phyloP scores from a whole-genome alignment of 805 yeast genomes.

The Candida sanyiensis region DNA sequence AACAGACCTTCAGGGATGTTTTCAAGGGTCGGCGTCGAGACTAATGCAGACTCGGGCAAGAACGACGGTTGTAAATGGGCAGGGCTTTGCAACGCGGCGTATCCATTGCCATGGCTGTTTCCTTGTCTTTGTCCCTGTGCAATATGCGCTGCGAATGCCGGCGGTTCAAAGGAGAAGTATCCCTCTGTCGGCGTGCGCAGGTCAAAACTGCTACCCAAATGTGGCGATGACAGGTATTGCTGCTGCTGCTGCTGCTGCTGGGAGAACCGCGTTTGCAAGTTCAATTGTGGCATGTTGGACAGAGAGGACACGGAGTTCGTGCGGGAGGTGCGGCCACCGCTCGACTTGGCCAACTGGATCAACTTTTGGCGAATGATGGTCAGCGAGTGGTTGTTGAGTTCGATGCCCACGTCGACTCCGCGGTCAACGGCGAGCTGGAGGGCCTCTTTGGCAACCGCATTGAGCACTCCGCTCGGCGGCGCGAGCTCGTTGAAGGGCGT shows the following conservation, averaged over 20 bases:
- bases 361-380: conserved; percentile 35
- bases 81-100: conserved; percentile 1
- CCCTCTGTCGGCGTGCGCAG: conserved; percentile 20
- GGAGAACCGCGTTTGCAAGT: conserved; percentile 15
- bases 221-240: conserved; percentile 11
- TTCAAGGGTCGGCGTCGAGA: conserved; percentile 7
- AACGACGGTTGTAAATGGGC: conserved; percentile 19
- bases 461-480: conserved; percentile 65
- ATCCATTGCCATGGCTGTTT: too few species aligned
- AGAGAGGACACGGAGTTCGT: conserved; percentile 18
- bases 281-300: conserved; percentile 5
- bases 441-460: conserved; percentile 53
- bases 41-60: conserved; percentile 11
- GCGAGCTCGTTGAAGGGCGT: conserved; percentile 62
- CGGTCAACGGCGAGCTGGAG: conserved; percentile 31
- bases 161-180: conserved; percentile 23
- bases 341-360: conserved; percentile 21
- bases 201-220: too few species aligned
- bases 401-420: conserved; percentile 34
- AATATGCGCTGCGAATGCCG: too few species aligned
- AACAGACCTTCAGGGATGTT: conserved; percentile 23
- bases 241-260: background rate
- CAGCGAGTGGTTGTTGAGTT: conserved; percentile 32
- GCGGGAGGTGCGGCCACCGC: conserved; percentile 14
- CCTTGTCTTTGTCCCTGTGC: too few species aligned